Percentiles rank a stretch among this genome's conserved stretches.
Conservation (phyloP, 768 basidiomycete species). For the Trametes coccinea region DNA sequence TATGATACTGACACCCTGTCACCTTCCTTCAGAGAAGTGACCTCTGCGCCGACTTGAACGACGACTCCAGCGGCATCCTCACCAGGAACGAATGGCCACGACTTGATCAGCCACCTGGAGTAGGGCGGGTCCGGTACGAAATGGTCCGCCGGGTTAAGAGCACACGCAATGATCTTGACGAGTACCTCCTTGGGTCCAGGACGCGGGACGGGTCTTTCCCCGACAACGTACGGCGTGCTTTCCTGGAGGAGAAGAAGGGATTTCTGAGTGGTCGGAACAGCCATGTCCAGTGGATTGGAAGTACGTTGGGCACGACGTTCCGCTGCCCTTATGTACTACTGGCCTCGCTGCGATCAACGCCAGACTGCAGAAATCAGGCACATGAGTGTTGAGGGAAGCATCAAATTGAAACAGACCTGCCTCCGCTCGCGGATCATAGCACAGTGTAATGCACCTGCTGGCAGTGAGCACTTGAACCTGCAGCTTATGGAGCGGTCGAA, state of each 20-base stretch:
- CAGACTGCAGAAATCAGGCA: too few relatives aligned
- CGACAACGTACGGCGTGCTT: constrained; percentile 13
- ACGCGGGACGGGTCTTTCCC: constrained; percentile 24
- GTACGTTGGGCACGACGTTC: neutral
- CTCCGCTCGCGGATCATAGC: too few relatives aligned
- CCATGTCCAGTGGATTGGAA: neutral
- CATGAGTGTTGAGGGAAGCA: too few relatives aligned
- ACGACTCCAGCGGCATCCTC: constrained; percentile 38
- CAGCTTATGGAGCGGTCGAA: too few relatives aligned
- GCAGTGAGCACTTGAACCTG: too few relatives aligned
- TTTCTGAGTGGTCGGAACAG: constrained; percentile 16
- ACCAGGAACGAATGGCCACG: constrained; percentile 33
- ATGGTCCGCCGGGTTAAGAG: constrained; percentile 43
- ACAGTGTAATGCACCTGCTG: too few relatives aligned
- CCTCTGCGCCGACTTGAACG: constrained; percentile 40
- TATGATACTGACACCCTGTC: constrained; percentile 39
- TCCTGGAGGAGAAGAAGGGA: constrained; percentile 14
- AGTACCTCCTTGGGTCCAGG: constrained; percentile 44
- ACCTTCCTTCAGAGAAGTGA: constrained; percentile 39
- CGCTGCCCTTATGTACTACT: too few relatives aligned
- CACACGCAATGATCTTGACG: constrained; percentile 40
- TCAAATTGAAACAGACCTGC: too few relatives aligned
- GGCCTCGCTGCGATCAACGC: too few relatives aligned
- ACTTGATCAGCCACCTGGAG: constrained; percentile 27
- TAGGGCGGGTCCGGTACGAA: constrained; percentile 14